Conservation (phyloP, 768 basidiomycete genomes). For the Amanita exitialis region DNA sequence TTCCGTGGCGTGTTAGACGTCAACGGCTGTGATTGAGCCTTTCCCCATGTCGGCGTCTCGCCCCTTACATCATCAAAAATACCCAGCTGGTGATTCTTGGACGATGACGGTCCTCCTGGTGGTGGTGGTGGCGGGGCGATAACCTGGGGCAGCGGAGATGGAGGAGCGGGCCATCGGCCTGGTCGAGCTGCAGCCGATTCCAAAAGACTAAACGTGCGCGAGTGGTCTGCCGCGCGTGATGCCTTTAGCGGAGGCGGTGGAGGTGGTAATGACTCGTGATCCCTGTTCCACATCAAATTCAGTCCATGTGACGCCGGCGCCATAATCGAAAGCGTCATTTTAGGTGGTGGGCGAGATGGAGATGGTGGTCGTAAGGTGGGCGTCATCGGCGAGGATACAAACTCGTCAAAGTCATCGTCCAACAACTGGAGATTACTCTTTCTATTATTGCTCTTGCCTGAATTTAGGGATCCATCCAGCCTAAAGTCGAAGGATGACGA, state of each 20-base stretch:
- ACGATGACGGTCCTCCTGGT: not conserved
- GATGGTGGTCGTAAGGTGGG: conserved; percentile 28
- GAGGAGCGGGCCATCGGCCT: conserved; percentile 39
- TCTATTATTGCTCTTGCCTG: not conserved
- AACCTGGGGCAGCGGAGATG: conserved; percentile 33
- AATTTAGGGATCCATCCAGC: not conserved
- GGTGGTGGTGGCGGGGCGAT: conserved; percentile 22
- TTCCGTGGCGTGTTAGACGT: not conserved
- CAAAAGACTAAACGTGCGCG: conserved; percentile 48
- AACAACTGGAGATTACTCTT: not conserved
- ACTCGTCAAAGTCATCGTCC: conserved; percentile 32
- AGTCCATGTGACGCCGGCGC: not conserved
- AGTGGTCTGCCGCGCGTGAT: conserved; percentile 36
- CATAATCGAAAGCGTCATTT: conserved; percentile 11
- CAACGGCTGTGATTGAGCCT: not conserved
- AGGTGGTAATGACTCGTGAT: conserved; percentile 8
- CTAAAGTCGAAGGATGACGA: not conserved
- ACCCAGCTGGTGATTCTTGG: not conserved
- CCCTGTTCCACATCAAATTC: not conserved
- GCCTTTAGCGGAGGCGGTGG: conserved; percentile 15
- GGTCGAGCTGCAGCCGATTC: conserved; percentile 42
- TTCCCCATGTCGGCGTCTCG: not conserved
- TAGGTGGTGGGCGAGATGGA: conserved; percentile 27
- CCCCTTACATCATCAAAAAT: not conserved
- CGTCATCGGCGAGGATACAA: conserved; percentile 24